A percentile compares a stretch with the other conserved stretches of the same genome.
phyloP scores from a whole-genome alignment of 1,284 basidiomycete genomes.

The Sporisorium exsertum region DNA sequence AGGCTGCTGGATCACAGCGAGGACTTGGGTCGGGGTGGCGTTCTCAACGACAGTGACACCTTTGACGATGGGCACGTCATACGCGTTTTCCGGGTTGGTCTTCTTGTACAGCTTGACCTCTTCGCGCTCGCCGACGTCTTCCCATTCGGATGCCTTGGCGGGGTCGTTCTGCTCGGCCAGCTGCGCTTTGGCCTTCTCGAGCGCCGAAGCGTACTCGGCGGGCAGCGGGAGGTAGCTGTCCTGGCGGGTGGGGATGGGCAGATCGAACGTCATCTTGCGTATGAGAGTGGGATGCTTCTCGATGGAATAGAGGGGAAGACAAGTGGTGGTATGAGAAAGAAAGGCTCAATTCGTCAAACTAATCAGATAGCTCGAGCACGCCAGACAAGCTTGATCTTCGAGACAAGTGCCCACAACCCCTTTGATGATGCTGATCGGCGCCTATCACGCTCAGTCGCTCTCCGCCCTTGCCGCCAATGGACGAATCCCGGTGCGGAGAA shows the following conservation, averaged over 20 bases:
- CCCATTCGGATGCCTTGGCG: constrained; percentile 53
- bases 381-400: not conserved
- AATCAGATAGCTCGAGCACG: not conserved
- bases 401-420: not conserved
- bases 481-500: not conserved
- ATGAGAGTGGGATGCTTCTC: not conserved
- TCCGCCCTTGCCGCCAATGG: not conserved
- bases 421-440: not conserved
- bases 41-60: constrained; percentile 59
- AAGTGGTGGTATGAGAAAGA: not conserved
- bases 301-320: not conserved
- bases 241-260: constrained; percentile 37
- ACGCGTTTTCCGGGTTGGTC: constrained; percentile 53
- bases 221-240: constrained; percentile 46
- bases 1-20: constrained; percentile 60
- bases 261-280: constrained; percentile 57
- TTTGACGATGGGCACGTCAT: constrained; percentile 58
- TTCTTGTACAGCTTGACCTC: constrained; percentile 61
- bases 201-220: constrained; percentile 46
- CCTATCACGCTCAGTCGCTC: not conserved
- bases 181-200: constrained; percentile 51
- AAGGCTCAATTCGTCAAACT: not conserved
- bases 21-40: constrained; percentile 58
- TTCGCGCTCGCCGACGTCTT: constrained; percentile 57
- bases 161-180: constrained; percentile 47